A percentile compares a stretch with the other conserved stretches of the same genome.
Conservation (phyloP, 2,329 filamentous ascomycete species). For the Zasmidium cellare region DNA sequence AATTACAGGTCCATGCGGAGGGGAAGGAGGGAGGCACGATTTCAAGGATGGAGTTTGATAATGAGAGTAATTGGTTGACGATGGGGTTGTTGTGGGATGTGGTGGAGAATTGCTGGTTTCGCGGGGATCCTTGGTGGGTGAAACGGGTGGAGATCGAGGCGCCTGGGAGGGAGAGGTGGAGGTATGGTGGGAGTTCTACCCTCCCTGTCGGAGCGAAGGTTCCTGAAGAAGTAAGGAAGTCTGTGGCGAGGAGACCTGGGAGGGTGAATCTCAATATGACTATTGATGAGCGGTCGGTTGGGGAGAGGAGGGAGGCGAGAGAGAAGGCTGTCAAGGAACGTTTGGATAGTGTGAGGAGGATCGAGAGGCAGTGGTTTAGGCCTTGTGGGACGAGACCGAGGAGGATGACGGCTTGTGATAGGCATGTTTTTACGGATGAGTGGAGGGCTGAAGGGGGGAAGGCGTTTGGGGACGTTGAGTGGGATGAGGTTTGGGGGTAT, state of each 20-base stretch:
- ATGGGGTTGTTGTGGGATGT: not conserved
- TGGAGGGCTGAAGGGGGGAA: not conserved
- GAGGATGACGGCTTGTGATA: not conserved
- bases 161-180: not conserved
- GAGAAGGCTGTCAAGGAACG: not conserved
- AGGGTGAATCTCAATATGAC: not conserved
- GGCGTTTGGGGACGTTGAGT: not conserved
- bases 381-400: not conserved
- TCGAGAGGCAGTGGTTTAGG: not conserved
- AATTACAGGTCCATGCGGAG: not conserved
- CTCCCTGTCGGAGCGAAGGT: not conserved
- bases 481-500: not conserved
- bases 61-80: not conserved
- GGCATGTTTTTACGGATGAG: not conserved
- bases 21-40: not conserved
- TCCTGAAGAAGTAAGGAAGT: too few relatives aligned
- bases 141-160: not conserved
- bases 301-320: not conserved
- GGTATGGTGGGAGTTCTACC: not conserved
- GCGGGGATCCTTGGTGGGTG: not conserved
- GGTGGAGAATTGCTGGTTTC: not conserved
- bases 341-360: not conserved
- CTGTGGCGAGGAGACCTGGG: too few relatives aligned
- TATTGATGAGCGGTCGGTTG: not conserved
- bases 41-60: not conserved